A percentile compares a stretch with the other conserved stretches of the same genome.
phyloP scores from a whole-genome alignment of 208 protist genomes.

The Balamuthia mandrillaris region DNA sequence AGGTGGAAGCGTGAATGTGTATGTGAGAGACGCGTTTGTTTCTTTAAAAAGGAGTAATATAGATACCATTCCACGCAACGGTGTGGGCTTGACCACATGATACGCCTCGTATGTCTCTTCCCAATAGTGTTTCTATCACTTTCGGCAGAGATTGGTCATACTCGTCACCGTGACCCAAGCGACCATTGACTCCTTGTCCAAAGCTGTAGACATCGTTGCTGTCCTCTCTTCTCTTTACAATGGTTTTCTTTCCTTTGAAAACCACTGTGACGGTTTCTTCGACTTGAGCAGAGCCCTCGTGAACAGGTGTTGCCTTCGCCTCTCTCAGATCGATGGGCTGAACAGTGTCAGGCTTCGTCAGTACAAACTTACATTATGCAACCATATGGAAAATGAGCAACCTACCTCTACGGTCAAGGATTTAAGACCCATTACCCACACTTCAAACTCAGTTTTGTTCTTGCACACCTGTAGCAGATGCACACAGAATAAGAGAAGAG shows the following conservation, averaged over 20 bases:
- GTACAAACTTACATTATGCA: background rate
- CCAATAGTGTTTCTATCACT: background rate
- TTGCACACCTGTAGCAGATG: background rate
- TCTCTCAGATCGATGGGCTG: background rate
- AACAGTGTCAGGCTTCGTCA: background rate
- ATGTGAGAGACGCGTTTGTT: background rate
- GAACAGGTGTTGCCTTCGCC: background rate
- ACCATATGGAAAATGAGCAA: background rate
- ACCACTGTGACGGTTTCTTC: constrained; percentile 3
- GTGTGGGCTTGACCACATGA: constrained; percentile 11
- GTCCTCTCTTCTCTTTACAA: constrained; percentile 1
- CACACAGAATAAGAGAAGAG: background rate
- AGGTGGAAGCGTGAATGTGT: background rate
- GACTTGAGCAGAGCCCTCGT: background rate
- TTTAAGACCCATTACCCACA: too few relatives aligned
- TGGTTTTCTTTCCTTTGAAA: background rate
- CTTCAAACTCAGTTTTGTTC: background rate
- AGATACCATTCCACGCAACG: constrained; percentile 4
- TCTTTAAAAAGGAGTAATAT: background rate
- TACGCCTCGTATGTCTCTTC: background rate
- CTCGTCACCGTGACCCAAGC: constrained; percentile 27
- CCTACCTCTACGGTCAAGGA: background rate
- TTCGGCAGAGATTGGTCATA: constrained; percentile 19
- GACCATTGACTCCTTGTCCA: background rate
- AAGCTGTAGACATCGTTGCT: constrained; percentile 5